These are phyloP conservation scores for Trichoderma atroviride DNA, from an alignment of 2,329 filamentous ascomycete genomes.

Conservation along the genomic window DNA sequence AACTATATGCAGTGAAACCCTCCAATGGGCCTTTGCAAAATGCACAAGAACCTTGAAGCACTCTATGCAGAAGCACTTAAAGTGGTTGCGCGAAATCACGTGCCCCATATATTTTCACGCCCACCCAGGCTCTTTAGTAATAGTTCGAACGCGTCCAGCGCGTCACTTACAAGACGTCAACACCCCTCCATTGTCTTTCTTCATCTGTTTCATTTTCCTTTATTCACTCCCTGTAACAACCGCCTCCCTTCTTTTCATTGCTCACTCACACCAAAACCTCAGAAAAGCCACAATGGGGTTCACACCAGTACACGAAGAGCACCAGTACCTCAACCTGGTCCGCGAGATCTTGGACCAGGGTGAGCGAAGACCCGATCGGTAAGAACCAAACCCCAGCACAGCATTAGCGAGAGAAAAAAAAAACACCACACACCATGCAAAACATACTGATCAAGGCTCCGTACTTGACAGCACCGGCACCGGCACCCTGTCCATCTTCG, in stretches of 20 bases:
- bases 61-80: background rate
- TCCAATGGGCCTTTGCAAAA: too few relatives aligned
- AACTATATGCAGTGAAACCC: too few relatives aligned
- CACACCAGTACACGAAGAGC: constrained; percentile 71
- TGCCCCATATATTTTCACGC: background rate
- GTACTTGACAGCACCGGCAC: constrained; percentile 76
- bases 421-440: background rate
- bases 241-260: background rate
- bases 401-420: background rate
- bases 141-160: background rate
- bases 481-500: constrained; percentile 87
- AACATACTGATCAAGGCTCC: background rate
- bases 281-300: background rate
- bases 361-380: constrained; percentile 88
- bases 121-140: background rate
- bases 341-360: constrained; percentile 79
- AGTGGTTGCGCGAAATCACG: constrained; percentile 16
- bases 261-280: background rate
- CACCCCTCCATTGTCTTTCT: background rate
- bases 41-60: too few relatives aligned
- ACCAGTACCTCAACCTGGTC: constrained; percentile 91
- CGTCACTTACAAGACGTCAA: background rate
- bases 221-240: background rate
- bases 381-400: constrained; percentile 30
- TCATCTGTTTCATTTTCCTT: background rate